phyloP scores from a whole-genome alignment of 331 rosid species.

The Rosa hybrid region DNA sequence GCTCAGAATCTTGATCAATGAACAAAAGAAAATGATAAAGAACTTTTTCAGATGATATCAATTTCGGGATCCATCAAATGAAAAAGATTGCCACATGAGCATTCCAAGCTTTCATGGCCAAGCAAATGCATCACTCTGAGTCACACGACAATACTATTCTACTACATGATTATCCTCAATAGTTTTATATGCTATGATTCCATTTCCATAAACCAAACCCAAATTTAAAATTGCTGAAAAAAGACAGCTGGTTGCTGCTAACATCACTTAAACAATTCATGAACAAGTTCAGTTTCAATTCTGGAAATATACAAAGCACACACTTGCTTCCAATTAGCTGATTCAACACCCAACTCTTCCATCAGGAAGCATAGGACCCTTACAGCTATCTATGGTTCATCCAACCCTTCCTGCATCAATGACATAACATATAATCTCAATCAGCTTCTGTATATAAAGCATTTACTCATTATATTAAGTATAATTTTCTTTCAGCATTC shows the following conservation, averaged over 20 bases:
- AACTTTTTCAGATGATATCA: background rate
- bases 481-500: background rate
- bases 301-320: conserved; percentile 38
- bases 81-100: background rate
- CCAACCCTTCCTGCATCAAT: conserved; percentile 39
- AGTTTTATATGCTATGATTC: background rate
- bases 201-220: background rate
- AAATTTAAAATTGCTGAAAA: conserved; percentile 9
- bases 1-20: background rate
- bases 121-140: background rate
- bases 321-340: conserved; percentile 39
- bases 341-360: conserved; percentile 26
- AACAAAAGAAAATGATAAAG: too few species aligned
- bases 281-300: conserved; percentile 21
- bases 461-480: background rate
- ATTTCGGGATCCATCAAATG: background rate
- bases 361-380: conserved; percentile 10
- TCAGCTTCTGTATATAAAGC: conserved; percentile 8
- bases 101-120: background rate
- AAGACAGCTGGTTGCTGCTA: conserved; percentile 13
- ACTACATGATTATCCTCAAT: background rate
- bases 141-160: background rate
- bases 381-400: conserved; percentile 30
- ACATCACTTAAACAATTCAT: conserved; percentile 32
- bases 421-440: conserved; percentile 4